phyloP scores from a whole-genome alignment of 306 rosid genomes.

The Prunus salicina region DNA sequence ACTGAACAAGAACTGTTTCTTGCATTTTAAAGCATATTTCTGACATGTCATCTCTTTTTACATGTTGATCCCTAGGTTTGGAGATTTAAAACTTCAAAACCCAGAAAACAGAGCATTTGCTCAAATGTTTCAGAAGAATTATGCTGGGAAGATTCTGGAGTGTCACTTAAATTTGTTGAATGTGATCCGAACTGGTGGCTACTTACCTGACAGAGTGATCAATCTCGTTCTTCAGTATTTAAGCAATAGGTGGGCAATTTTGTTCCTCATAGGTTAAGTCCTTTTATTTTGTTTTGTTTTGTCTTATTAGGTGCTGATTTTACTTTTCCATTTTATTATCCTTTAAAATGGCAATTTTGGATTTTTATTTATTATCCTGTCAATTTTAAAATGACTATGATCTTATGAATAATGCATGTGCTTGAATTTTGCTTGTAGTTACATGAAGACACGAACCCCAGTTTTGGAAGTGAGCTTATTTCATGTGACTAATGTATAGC shows the following conservation, averaged over 20 bases:
- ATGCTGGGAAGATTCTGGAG: conserved; percentile 89
- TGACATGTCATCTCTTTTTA: conserved; percentile 1
- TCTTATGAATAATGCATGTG: neutral
- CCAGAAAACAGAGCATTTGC: conserved; percentile 93
- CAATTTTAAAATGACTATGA: neutral
- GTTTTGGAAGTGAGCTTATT: neutral
- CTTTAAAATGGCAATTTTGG: neutral
- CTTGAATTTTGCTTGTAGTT: neutral
- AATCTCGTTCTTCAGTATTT: conserved; percentile 86
- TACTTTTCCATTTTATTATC: neutral
- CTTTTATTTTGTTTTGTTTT: conserved; percentile 2
- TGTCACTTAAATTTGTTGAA: conserved; percentile 82
- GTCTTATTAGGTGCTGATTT: neutral
- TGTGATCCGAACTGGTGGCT: conserved; percentile 81
- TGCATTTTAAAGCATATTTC: neutral
- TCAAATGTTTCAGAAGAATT: conserved; percentile 89
- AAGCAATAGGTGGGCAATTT: conserved; percentile 68
- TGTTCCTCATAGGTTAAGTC: neutral
- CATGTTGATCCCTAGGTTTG: conserved; percentile 52
- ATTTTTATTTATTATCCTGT: neutral
- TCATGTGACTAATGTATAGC: neutral
- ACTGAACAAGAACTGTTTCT: neutral
- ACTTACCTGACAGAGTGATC: conserved; percentile 91
- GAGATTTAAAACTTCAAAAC: conserved; percentile 90
- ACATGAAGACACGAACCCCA: neutral